Evolutionary conservation across 2,329 filamentous ascomycete genomes (phyloP).

Genomic region (Venturiaceae sp.): DNA sequence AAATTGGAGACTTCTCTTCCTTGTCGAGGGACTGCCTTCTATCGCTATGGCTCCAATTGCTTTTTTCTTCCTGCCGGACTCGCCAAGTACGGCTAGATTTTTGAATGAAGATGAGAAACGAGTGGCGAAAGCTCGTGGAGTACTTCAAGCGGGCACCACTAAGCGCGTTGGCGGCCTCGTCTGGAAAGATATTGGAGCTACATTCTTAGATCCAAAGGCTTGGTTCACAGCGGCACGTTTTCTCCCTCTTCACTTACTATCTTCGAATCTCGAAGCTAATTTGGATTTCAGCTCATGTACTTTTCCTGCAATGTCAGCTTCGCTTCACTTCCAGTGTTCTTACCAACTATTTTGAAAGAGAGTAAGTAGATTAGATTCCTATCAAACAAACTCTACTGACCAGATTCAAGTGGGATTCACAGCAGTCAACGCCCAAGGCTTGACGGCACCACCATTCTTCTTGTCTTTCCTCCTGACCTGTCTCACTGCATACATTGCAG

Average conservation of each 20-base stretch:
- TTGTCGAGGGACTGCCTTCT: slow-evolving; percentile 77
- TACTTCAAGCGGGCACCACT: slow-evolving; percentile 20
- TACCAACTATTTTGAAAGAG: slow-evolving; percentile 67
- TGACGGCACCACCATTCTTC: slow-evolving; percentile 74
- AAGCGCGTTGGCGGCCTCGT: slow-evolving; percentile 33
- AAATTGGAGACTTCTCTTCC: slow-evolving; percentile 76
- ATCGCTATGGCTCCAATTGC: slow-evolving; percentile 64
- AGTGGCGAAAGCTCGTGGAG: slow-evolving; percentile 38
- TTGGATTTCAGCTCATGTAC: slow-evolving; percentile 54
- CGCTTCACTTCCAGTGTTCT: slow-evolving; percentile 76
- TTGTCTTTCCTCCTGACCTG: slow-evolving; percentile 64
- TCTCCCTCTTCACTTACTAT: slow-evolving; percentile 16
- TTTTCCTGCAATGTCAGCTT: slow-evolving; percentile 85
- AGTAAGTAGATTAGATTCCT: slow-evolving; percentile 37
- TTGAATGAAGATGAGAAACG: slow-evolving; percentile 38
- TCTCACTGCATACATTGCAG: slow-evolving; percentile 61
- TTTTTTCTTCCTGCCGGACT: slow-evolving; percentile 68
- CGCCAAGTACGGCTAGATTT: slow-evolving; percentile 42
- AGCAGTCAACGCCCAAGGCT: slow-evolving; percentile 58
- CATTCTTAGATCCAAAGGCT: slow-evolving; percentile 55
- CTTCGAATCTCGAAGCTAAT: slow-evolving; percentile 19
- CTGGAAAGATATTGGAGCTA: slow-evolving; percentile 46
- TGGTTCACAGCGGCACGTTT: slow-evolving; percentile 57
- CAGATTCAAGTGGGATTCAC: slow-evolving; percentile 54
- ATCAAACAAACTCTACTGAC: slow-evolving; percentile 34